phyloP scores from a whole-genome alignment of 345 rosid genomes.

The Chamaenerion angustifolium region DNA sequence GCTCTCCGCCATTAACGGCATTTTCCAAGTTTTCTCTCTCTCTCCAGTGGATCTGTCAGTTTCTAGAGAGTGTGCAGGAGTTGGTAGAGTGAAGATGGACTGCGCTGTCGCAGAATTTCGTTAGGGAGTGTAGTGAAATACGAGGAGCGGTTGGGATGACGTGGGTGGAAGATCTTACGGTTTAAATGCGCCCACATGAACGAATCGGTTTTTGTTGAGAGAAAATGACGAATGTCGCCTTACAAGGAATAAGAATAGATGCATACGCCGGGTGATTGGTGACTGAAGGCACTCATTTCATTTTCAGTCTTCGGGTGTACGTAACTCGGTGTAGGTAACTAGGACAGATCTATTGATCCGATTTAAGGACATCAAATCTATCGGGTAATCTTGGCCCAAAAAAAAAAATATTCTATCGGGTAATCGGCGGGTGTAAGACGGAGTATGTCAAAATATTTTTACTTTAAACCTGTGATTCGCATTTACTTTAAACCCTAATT shows the following conservation, averaged over 20 bases:
- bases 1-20: constrained; percentile 1
- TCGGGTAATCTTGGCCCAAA: no score
- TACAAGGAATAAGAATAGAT: not conserved
- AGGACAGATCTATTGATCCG: no score
- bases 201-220: not conserved
- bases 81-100: constrained; percentile 3
- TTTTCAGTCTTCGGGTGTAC: no score
- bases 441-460: no score
- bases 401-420: no score
- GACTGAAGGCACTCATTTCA: not conserved
- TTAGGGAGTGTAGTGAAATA: not conserved
- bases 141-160: not conserved
- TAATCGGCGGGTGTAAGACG: no score
- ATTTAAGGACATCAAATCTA: no score
- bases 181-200: not conserved
- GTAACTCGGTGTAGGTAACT: no score
- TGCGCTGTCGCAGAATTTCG: no score
- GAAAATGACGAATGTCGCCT: not conserved
- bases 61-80: not conserved
- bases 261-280: not conserved
- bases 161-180: not conserved
- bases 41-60: not conserved
- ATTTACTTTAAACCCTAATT: no score
- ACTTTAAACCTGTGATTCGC: no score
- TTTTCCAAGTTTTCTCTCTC: constrained; percentile 2